phyloP scores from a whole-genome alignment of 202 grass and related monocot genomes.

The Miscanthus sacchariflorus region DNA sequence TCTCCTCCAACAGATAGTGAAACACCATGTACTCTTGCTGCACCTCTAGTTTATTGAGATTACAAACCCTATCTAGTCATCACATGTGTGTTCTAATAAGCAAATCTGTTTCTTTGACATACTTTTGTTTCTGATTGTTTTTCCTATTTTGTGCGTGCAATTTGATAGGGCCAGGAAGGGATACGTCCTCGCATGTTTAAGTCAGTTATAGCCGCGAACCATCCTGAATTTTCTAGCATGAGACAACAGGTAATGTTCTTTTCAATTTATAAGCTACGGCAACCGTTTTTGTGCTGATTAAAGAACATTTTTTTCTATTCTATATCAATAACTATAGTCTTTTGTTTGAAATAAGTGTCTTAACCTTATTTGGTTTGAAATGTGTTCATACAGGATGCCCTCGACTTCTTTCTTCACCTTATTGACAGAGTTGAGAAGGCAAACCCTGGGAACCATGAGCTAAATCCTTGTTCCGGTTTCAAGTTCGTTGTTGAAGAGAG shows the following conservation, averaged over 20 bases:
- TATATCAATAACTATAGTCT: not conserved
- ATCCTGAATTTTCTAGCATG: conserved; percentile 96
- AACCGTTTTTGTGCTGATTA: not conserved
- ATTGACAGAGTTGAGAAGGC: conserved; percentile 87
- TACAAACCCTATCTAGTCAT: not conserved
- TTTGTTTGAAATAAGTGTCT: conserved; percentile 8
- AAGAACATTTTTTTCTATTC: not conserved
- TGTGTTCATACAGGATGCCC: conserved; percentile 77
- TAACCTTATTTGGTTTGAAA: not conserved
- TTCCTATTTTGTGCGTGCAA: not conserved
- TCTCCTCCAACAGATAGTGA: not conserved
- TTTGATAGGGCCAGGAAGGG: conserved; percentile 79
- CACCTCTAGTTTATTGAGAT: conserved; percentile 27
- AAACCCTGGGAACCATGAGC: conserved; percentile 70
- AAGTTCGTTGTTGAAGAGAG: conserved; percentile 95
- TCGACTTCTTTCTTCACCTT: conserved; percentile 91
- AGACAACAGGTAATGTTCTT: conserved; percentile 79
- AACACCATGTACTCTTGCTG: conserved; percentile 7
- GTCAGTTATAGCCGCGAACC: conserved; percentile 84
- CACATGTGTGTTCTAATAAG: not conserved
- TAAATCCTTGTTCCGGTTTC: conserved; percentile 78
- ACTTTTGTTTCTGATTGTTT: conserved; percentile 30
- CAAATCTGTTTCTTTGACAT: conserved; percentile 23
- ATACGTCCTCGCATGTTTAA: conserved; percentile 96
- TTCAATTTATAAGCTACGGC: not conserved